Base-by-base conservation (phyloP, 176 grass and related monocot species). In the Carex myosuroides region DNA sequence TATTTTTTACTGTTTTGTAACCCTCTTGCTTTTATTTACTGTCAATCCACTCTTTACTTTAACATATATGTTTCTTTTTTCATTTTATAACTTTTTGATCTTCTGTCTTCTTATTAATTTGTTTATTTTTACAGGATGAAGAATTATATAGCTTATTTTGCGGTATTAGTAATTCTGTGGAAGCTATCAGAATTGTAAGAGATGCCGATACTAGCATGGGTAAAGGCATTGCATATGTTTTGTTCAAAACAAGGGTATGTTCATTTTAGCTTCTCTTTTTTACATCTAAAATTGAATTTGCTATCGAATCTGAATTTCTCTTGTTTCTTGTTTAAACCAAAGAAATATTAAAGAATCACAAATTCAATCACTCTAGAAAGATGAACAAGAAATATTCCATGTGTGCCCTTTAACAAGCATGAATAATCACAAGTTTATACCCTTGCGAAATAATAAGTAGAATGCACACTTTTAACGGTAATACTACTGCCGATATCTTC, bases 211-310 rank as follows among this genome's bases (percentile, higher is more conserved):
- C 91, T 72, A 95, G 93, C 87, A 41, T 94, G 70, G 96, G 96
- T 81, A 99, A 95, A 90, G 96, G 93, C 37, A 92, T 99, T 1
- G 96, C 91, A 13, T 99, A 99, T 89, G 85, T 95, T 75, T 83
- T 99, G 75, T 95, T 99, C 85, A 99, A 95, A 83, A 94, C 93
- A 86, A 94, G 91, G 96, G 96, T 99, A 95, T 74, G 41, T 46
- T 80, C 64, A 39, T 85, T 60, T 58, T 79, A 68, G 62, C 13
- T 56, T 37, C 71, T 52, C 44, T 30, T 78, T 78, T 56, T 78
- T 16, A 8, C 50, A 57, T 56, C 55, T 21, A 54, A 16, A 72
- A 77, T 56, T 30, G 2, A 77, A 77, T 42, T 17, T 18, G 52
- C 52, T 57, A 26, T 18, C 33, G 16, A 78, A 57, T 78, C 22